Base-by-base conservation (phyloP, 805 yeast genomes). In the Allodekkera sacchari region DNA sequence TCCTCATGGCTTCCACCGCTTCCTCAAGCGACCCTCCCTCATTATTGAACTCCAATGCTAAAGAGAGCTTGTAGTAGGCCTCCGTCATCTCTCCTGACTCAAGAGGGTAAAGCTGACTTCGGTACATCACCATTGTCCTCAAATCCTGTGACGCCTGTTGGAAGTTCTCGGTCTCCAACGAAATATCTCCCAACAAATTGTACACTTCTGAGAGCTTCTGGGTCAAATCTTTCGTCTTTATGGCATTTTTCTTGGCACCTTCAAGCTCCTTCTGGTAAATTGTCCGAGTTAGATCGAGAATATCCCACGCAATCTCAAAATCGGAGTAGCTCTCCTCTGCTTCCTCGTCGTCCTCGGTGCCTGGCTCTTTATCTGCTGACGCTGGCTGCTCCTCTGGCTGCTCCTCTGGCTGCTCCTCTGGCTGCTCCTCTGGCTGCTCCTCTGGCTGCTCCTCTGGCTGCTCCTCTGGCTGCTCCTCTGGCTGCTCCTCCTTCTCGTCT, bases 301-400 rank as follows among this genome's bases (percentile, higher is more conserved):
- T 70, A 32, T 83, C 92, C 92, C 95, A 83, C 0, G 96, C 94
- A 12, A 78, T 72, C 50, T 82, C 94, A 47, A 89, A 83, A 45
- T 81, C 94, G 12, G 75, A 66, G 41, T 77, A 82, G 25, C 72
- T 71, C 20, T 61, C 68, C 15, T 54, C 71, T 16, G 45, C 50
- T 18, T 40, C 50, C 3, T 48, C 57, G 5, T 32, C 45, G 4
- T 41, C 44, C 4, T 42, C 44, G 7, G 42, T 47, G 4, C 39
- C 40, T 7, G 31, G 39, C 22, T 20, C 10, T 10, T 20, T 10
- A 8, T 10, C 10, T 20, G 10, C 10, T 23, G 11, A 11, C 26
- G 14, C 7, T 12, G 2, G 25, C 10, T 37, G 44, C 13, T 45
- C 52, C 17, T 51, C 56, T 6, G 47, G 53, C 18, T 43, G 50